Base-by-base conservation (phyloP, 257 asterid species). In the Galeopsis tetrahit region DNA sequence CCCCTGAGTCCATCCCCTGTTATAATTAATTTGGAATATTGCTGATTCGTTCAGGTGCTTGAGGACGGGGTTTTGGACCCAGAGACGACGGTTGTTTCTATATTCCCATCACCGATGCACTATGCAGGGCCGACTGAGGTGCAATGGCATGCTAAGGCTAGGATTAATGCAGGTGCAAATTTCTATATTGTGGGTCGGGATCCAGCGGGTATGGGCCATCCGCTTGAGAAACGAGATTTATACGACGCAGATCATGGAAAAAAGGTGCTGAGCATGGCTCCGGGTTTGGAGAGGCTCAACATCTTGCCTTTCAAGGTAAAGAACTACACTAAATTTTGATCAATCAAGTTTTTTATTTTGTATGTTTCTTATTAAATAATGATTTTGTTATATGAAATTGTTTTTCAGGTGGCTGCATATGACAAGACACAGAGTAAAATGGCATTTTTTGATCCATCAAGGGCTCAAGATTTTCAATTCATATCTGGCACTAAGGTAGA, bases 101-200 rank as follows among this genome's bases (percentile, higher is more conserved):
- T 93, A 81, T 90, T 93, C 81, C 98, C 98, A 4, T 93, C 98
- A 0, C 96, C 98, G 1, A 93, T 93, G 98, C 97, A 89, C 83
- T 93, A 93, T 52, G 98, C 98, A 10, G 97, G 98, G 8, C 98
- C 98, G 2, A 93, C 98, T 11, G 97, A 93, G 83, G 98, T 93
- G 15, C 98, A 93, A 63, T 90, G 98, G 98, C 98, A 93, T 51
- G 98, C 98, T 2, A 90, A 93, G 85, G 98, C 98, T 31, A 84
- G 97, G 75, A 87, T 93, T 21, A 93, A 93, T 46, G 98, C 98
- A 0, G 98, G 97, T 4, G 97, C 98, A 4, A 90, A 93, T 78
- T 93, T 93, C 69, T 93, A 93, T 72, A 90, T 93, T 10, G 98
- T 90, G 7, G 97, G 98, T 5, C 87, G 98, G 13, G 98, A 93